A percentile compares a stretch with the other conserved stretches of the same genome.
Evolutionary conservation across 2,329 filamentous ascomycete species (phyloP).

Genomic region (Bisporella sp.): DNA sequence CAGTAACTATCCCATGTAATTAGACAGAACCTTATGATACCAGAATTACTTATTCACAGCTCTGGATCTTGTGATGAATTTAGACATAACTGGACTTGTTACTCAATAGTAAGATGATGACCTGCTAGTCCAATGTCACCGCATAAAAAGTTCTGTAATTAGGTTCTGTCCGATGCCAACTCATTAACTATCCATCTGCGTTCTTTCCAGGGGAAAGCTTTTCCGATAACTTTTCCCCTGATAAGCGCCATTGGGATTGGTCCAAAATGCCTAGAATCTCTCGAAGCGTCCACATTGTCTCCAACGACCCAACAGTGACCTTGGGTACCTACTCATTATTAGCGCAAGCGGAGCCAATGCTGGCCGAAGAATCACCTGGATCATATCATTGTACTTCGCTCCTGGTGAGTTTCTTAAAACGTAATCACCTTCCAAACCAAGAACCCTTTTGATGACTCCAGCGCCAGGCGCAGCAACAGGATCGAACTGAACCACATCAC

Average conservation of each 20-base stretch:
- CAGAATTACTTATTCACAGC: slow-evolving; percentile 11
- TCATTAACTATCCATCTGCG: slow-evolving; percentile 43
- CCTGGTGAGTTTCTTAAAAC: slow-evolving; percentile 59
- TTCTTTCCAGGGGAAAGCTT: slow-evolving; percentile 43
- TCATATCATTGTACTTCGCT: slow-evolving; percentile 37
- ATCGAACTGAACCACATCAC: slow-evolving; percentile 74
- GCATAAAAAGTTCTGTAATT: background rate
- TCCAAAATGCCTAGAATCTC: slow-evolving; percentile 82
- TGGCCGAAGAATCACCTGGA: slow-evolving; percentile 42
- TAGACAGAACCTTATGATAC: slow-evolving; percentile 30
- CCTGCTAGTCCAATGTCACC: too few relatives aligned
- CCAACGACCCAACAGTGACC: slow-evolving; percentile 90
- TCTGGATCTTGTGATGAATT: too few relatives aligned
- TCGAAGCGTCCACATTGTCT: slow-evolving; percentile 77
- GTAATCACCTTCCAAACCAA: slow-evolving; percentile 50
- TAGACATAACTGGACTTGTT: too few relatives aligned
- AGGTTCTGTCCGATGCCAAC: slow-evolving; percentile 26
- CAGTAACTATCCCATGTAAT: slow-evolving; percentile 28
- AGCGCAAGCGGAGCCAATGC: background rate
- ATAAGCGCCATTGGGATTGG: slow-evolving; percentile 81
- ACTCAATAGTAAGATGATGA: too few relatives aligned
- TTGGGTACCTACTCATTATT: slow-evolving; percentile 57
- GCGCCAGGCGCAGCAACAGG: slow-evolving; percentile 60
- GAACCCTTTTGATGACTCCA: slow-evolving; percentile 63
- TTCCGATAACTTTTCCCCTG: slow-evolving; percentile 71